phyloP scores from a whole-genome alignment of 2,329 filamentous ascomycete genomes.

The Ceratocystis lukuohia region DNA sequence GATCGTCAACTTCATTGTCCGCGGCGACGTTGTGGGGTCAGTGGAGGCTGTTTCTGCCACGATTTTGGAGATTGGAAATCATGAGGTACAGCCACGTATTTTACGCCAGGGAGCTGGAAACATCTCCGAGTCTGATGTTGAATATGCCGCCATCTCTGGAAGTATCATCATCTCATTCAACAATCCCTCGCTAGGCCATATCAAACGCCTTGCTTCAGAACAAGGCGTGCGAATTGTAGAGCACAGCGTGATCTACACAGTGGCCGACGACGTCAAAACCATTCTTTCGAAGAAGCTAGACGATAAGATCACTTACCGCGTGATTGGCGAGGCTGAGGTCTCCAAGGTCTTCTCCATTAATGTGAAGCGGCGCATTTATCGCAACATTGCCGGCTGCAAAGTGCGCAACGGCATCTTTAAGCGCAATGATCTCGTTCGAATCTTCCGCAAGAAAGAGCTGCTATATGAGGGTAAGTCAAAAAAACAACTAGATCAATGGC shows the following conservation, averaged over 20 bases:
- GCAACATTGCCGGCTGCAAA: constrained; percentile 75
- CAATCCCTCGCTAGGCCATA: constrained; percentile 50
- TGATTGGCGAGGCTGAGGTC: constrained; percentile 80
- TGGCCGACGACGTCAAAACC: constrained; percentile 58
- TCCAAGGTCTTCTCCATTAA: constrained; percentile 74
- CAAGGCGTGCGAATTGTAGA: constrained; percentile 66
- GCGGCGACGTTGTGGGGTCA: constrained; percentile 85
- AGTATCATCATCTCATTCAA: constrained; percentile 83
- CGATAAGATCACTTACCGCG: constrained; percentile 51
- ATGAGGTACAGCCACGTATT: constrained; percentile 66
- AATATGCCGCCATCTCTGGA: constrained; percentile 65
- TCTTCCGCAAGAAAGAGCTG: constrained; percentile 55
- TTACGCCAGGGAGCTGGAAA: constrained; percentile 66
- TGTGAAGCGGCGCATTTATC: constrained; percentile 53
- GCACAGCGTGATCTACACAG: constrained; percentile 73
- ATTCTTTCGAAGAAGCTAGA: constrained; percentile 57
- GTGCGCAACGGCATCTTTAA: constrained; percentile 67
- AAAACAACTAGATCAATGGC: constrained; percentile 12
- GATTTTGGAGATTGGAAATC: constrained; percentile 65
- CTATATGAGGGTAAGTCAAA: constrained; percentile 64
- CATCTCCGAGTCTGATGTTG: constrained; percentile 74
- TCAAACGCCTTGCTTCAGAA: constrained; percentile 55
- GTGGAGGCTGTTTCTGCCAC: constrained; percentile 78
- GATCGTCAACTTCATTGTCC: constrained; percentile 69
- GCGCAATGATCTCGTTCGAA: constrained; percentile 50